These are phyloP conservation scores for Penicillium samsonianum DNA, from an alignment of 495 filamentous ascomycete species.

Conservation along the genomic window DNA sequence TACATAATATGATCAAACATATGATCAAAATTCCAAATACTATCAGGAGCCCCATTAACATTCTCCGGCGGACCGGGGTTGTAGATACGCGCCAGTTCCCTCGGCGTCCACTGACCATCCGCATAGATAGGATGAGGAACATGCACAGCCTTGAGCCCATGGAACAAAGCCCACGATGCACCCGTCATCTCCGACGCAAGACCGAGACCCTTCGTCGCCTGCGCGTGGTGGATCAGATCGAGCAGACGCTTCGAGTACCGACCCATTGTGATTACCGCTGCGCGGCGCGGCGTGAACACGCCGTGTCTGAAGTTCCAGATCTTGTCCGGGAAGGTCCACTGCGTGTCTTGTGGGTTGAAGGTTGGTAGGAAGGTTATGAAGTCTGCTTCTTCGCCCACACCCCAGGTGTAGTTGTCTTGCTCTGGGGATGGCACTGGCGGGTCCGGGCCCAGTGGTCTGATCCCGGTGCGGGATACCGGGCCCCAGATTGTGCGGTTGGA, in stretches of 20 bases:
- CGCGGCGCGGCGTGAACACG: conserved; percentile 58
- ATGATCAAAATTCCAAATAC: conserved; percentile 30
- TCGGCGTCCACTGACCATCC: conserved; percentile 41
- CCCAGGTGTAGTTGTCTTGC: conserved; percentile 68
- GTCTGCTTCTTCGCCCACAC: conserved; percentile 75
- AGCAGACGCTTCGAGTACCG: conserved; percentile 60
- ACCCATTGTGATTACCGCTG: conserved; percentile 65
- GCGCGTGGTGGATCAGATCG: conserved; percentile 27
- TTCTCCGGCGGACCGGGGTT: conserved; percentile 28
- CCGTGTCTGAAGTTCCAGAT: conserved; percentile 36
- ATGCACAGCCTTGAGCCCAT: conserved; percentile 61
- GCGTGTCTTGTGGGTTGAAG: conserved; percentile 63
- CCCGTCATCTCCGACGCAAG: conserved; percentile 72
- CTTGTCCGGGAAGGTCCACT: conserved; percentile 61
- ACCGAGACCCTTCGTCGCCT: conserved; percentile 47
- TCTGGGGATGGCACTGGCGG: conserved; percentile 55
- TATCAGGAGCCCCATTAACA: conserved; percentile 25
- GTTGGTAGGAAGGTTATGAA: conserved; percentile 70
- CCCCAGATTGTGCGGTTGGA: conserved; percentile 58
- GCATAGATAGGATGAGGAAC: conserved; percentile 65
- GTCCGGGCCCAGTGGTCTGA: conserved; percentile 60
- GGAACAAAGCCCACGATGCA: conserved; percentile 62
- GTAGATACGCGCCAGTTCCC: conserved; percentile 26
- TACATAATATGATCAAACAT: conserved; percentile 30
- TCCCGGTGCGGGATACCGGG: conserved; percentile 36